A percentile compares a stretch with the other conserved stretches of the same genome.
These are phyloP conservation scores for Botrytis tulipae DNA, from an alignment of 2,329 filamentous ascomycete species.

Conservation along the genomic window DNA sequence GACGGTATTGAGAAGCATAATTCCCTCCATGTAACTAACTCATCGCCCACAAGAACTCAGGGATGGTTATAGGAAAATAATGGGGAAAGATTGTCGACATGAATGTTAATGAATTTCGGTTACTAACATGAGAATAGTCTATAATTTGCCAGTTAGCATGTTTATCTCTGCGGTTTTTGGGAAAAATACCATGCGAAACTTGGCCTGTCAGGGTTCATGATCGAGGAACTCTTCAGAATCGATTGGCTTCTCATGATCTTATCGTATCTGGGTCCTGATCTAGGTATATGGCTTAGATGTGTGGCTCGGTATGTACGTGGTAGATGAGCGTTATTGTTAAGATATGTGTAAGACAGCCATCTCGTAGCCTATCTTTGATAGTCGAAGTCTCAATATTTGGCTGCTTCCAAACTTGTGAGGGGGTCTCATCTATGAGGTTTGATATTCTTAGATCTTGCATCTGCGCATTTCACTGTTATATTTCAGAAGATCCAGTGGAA, in stretches of 20 bases:
- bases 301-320: background rate
- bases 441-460: background rate
- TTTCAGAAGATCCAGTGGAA: background rate
- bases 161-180: accelerated
- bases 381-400: background rate
- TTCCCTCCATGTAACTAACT: no score
- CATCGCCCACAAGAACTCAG: no score
- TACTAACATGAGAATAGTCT: background rate
- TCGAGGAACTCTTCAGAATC: background rate
- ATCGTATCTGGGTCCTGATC: accelerated
- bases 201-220: background rate
- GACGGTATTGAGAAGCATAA: background rate
- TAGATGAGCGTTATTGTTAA: background rate
- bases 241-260: background rate
- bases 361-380: background rate
- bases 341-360: background rate
- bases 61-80: no score
- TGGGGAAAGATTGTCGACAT: no score
- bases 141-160: background rate
- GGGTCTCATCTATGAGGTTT: background rate
- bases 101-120: no score
- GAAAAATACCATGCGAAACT: background rate
- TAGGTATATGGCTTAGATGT: accelerated
- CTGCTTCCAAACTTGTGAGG: background rate
- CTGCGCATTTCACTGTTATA: background rate